Base-by-base conservation (phyloP, 2,329 filamentous ascomycete genomes). In the Fusarium haematococcum region DNA sequence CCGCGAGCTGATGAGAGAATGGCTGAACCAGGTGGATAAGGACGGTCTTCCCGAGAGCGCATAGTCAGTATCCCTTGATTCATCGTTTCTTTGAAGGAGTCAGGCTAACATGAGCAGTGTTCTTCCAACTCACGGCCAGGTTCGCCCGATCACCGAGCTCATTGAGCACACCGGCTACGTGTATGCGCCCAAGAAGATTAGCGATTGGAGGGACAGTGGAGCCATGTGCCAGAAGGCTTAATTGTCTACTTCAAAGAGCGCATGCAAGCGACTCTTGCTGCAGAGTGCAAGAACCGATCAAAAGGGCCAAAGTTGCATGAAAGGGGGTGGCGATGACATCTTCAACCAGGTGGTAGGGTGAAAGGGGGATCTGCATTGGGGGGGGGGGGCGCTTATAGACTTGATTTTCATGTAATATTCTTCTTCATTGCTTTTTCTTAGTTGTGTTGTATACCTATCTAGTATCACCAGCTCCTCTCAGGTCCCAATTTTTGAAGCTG, bases 71-170 rank as follows among this genome's bases (percentile, higher is more conserved):
- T 20, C 6, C 10, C 9, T n/a, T 32, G 8, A n/a, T 52, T 10
- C 6, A 20, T 25, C 18, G 10, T 32, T 33, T n/a, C 20, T 30
- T 56, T 23, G 48, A 41, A 9, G 8, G 5, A 3, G 37, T n/a
- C 6, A 14, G 27, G 1, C 10, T 27, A 7, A 27, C 35, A 30
- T 27, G 23, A 37, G 14, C 9, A 67, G 64, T 18, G 45, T 62
- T 57, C 60, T 70, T 14, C 64, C 68, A 14, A 68, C 68, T 1
- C 68, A 70, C 10, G 60, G 68, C 1, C 59, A 64, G 5, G 60
- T 70, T 16, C 60, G 45, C 5, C 56, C 58, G 8, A 35, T 70
- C 10, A 23, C 56, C n/a, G 68, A 70, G 11, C 23, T 70, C 30
- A 48, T 65, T 35, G 50, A 68, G 23, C 59, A 59, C 35, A 63